Evolutionary conservation across 2,329 filamentous ascomycete genomes (phyloP), one percentile per base, ranked within the genome.

Genomic region (Aspergillus cejpii): DNA sequence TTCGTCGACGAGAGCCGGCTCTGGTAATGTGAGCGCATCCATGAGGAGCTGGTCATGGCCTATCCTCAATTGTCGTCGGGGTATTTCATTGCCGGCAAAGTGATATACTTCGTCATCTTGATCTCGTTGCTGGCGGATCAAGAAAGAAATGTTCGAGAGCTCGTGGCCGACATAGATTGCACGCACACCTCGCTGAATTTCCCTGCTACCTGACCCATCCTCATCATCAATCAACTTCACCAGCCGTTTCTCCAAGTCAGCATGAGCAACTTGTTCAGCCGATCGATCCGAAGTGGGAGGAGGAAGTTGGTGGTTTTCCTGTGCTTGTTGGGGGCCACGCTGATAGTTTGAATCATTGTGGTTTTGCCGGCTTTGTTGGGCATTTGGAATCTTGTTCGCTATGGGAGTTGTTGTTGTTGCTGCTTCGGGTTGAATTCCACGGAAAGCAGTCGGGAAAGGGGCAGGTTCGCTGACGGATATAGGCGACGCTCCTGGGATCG

Each of bases 91-190:
- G 34, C 66, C 65, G 4, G 69, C 65, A 49, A 70, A 71, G 51
- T 72, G 69, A 44, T 69, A 68, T 53, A 73, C 51, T 50, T 67
- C 61, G 34, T 67, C 65, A 45, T 68, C 65, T 44, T 61, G 61
- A 27, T 67, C 65, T 56, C 70, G 58, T 47, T 74, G 71, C 48
- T 77, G 75, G 10, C 74, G 72, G 21, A 78, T 70, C 33, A 78
- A 61, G 50, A 77, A 77, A 43, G 75, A 75, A 52, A 78, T 68
- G 47, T 78, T 79, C 26, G 76, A 79, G 47, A 76, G 69, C 49
- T 77, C 75, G 44, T 74, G 74, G 5, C 76, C 76, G 36, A 79
- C 75, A 52, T 76, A 79, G 44, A 74, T 75, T 8, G 75, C 70
- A 19, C 75, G 70, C 12, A 74, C 71, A 2, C 68, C 65, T 41